These are phyloP conservation scores for Chalciporus pseudorubinellus DNA, from an alignment of 768 basidiomycete species.

Conservation along the genomic window DNA sequence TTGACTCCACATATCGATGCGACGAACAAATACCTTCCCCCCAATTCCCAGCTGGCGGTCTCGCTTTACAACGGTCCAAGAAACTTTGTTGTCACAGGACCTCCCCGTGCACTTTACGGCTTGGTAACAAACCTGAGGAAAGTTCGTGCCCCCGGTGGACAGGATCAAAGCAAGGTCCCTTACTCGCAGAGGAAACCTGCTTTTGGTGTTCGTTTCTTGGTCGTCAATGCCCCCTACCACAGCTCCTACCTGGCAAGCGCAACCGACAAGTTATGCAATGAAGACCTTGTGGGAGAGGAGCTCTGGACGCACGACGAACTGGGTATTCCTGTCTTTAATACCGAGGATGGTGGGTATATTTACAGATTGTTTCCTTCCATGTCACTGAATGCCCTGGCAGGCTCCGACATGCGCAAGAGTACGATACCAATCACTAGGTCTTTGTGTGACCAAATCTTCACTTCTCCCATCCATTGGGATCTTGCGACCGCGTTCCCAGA, in stretches of 20 bases:
- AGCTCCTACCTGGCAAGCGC: slow-evolving; percentile 77
- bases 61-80: slow-evolving; percentile 93
- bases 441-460: slow-evolving; percentile 92
- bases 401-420: slow-evolving; percentile 75
- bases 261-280: slow-evolving; percentile 70
- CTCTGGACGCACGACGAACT: slow-evolving; percentile 71
- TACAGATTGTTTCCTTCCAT: slow-evolving; percentile 17
- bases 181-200: slow-evolving; percentile 94
- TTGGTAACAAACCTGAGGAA: slow-evolving; percentile 90
- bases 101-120: slow-evolving; percentile 88
- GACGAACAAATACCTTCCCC: slow-evolving; percentile 83
- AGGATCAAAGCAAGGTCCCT: slow-evolving; percentile 92
- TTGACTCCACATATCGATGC: slow-evolving; percentile 79
- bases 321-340: slow-evolving; percentile 85
- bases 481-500: slow-evolving; percentile 88
- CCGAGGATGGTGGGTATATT: slow-evolving; percentile 74
- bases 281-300: slow-evolving; percentile 76
- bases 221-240: slow-evolving; percentile 97
- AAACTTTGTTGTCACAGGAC: slow-evolving; percentile 91
- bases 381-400: slow-evolving; percentile 39
- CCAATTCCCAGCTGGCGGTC: slow-evolving; percentile 74
- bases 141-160: slow-evolving; percentile 78
- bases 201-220: slow-evolving; percentile 89
- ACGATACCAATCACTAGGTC: slow-evolving; percentile 78
- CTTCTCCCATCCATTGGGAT: slow-evolving; percentile 87